A percentile compares a stretch with the other conserved stretches of the same genome.
phyloP scores from a whole-genome alignment of 2,329 filamentous ascomycete genomes.

The Colletotrichum limetticola region DNA sequence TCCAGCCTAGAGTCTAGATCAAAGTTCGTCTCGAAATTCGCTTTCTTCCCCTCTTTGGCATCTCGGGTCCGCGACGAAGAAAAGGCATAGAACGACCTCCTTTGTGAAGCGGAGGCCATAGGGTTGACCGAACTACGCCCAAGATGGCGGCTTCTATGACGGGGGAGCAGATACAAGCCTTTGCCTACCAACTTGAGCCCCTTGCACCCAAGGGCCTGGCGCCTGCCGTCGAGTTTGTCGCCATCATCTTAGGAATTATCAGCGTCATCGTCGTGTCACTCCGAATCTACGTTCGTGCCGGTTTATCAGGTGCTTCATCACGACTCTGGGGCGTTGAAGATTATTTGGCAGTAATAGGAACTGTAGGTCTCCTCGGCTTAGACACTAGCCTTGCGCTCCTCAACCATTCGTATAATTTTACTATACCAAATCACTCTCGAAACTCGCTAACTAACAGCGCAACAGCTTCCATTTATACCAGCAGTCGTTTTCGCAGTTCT shows the following conservation, averaged over 20 bases:
- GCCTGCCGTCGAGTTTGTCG: not conserved
- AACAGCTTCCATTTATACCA: conserved; percentile 6
- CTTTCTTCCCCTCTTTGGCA: no score
- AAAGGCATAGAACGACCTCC: not conserved
- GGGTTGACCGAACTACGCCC: not conserved
- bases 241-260: conserved; percentile 6
- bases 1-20: no score
- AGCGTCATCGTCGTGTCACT: conserved; percentile 6
- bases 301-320: conserved; percentile 10
- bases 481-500: conserved; percentile 14
- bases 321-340: conserved; percentile 11
- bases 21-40: no score
- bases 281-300: conserved; percentile 13
- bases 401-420: no score
- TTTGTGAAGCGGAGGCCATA: not conserved
- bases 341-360: not conserved
- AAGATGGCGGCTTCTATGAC: conserved; percentile 12
- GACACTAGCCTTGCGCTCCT: not conserved
- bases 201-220: conserved; percentile 5
- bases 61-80: not conserved
- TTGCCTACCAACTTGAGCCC: conserved; percentile 8
- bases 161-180: not conserved
- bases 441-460: not conserved
- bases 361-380: not conserved
- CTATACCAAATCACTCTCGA: not conserved